phyloP scores from a whole-genome alignment of 805 yeast genomes.

The Candida berthetii region DNA sequence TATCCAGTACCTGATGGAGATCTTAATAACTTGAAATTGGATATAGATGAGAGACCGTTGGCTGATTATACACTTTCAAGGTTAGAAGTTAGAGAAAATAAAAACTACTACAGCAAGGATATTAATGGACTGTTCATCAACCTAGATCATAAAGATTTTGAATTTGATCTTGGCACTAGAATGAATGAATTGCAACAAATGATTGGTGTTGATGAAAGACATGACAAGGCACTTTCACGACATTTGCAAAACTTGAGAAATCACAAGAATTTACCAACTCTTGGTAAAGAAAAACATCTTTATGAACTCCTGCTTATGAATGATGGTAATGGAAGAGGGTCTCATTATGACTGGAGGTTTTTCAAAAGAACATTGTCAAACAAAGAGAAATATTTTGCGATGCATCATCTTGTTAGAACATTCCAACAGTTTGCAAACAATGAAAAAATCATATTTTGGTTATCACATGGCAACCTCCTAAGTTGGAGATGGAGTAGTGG shows the following conservation, averaged over 20 bases:
- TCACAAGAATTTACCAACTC: background rate
- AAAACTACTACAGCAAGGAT: conserved; percentile 1
- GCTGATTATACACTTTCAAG: background rate
- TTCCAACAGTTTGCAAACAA: conserved; percentile 39
- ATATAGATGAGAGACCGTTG: background rate
- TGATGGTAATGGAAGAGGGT: conserved; percentile 1
- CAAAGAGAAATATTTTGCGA: conserved; percentile 5
- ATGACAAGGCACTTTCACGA: background rate
- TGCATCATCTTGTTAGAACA: conserved; percentile 37
- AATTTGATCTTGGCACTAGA: background rate
- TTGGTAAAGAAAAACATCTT: conserved; percentile 1
- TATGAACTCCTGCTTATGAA: conserved; percentile 4
- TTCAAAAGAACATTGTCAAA: conserved; percentile 43
- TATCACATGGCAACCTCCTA: conserved; percentile 49
- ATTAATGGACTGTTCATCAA: background rate
- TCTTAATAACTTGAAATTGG: too few relatives aligned
- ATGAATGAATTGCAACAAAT: background rate
- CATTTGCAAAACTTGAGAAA: too few relatives aligned
- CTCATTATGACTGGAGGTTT: conserved; percentile 51
- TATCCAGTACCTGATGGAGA: too few relatives aligned
- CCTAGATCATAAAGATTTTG: conserved; percentile 1
- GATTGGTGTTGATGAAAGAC: background rate
- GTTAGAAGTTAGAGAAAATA: conserved; percentile 3
- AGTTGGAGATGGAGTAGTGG: conserved; percentile 55
- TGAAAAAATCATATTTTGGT: conserved; percentile 40